phyloP scores from a whole-genome alignment of 2,329 filamentous ascomycete species.

The Curvularia spicifera region DNA sequence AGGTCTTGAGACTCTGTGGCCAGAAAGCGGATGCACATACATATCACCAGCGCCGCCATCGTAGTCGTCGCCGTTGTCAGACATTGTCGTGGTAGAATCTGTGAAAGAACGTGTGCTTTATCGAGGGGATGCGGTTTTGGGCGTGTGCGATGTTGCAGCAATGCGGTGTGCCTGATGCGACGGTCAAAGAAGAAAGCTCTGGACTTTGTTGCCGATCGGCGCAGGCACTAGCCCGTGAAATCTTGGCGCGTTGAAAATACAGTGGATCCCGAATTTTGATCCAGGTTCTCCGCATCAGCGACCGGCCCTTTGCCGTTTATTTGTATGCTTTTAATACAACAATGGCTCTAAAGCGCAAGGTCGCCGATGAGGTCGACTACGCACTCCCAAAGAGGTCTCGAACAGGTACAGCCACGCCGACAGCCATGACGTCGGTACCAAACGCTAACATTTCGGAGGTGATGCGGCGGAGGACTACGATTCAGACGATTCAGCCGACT shows the following conservation, averaged over 20 bases:
- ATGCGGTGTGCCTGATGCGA: slow-evolving; percentile 16
- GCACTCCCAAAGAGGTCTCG: slow-evolving; percentile 35
- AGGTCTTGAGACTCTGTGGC: slow-evolving; percentile 15
- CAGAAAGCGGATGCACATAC: slow-evolving; percentile 32
- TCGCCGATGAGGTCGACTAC: slow-evolving; percentile 8
- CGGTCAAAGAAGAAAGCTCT: slow-evolving; percentile 31
- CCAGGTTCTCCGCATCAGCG: slow-evolving; percentile 12
- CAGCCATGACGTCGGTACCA: slow-evolving; percentile 11
- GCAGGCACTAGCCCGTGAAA: slow-evolving; percentile 26
- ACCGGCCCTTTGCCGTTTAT: slow-evolving; percentile 18
- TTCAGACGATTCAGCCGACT: slow-evolving; percentile 36
- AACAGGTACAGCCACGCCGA: slow-evolving; percentile 24
- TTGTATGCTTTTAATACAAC: slow-evolving; percentile 8
- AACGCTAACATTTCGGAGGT: slow-evolving; percentile 16
- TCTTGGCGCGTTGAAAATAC: slow-evolving; percentile 30
- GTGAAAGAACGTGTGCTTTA: neutral
- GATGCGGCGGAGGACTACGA: slow-evolving; percentile 21
- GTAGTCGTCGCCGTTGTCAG: slow-evolving; percentile 54
- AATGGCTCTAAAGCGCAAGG: slow-evolving; percentile 43
- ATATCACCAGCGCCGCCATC: slow-evolving; percentile 39
- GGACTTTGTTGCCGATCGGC: slow-evolving; percentile 19
- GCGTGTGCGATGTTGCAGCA: slow-evolving; percentile 9
- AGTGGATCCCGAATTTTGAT: slow-evolving; percentile 19
- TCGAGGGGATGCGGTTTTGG: slow-evolving; percentile 1
- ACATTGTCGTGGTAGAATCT: slow-evolving; percentile 44